Base-by-base conservation (phyloP, 2,329 filamentous ascomycete species). In the Colletotrichum gigasporum region DNA sequence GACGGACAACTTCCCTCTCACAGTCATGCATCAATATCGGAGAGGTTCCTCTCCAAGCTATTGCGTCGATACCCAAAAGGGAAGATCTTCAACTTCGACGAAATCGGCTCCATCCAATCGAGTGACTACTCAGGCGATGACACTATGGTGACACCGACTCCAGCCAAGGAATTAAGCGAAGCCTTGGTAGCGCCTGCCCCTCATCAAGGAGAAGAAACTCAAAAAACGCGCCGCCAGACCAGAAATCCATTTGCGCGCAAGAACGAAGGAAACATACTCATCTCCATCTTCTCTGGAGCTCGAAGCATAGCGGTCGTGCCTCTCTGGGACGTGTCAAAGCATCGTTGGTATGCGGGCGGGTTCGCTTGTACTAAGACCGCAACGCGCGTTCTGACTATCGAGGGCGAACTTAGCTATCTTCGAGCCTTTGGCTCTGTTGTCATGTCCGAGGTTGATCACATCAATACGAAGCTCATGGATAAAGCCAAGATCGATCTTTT, bases 401-500 rank as follows among this genome's bases (percentile, higher is more conserved):
- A 81, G 26, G 78, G 80, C 5, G 86, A 87, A 34, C 75, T 88
- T 2, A 82, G 78, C 11, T 69, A 71, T 12, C 68, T 73, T n/a
- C 70, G 71, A 22, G 78, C 79, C 4, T 83, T 84, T 67, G 78
- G 79, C 8, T 65, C 60, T 30, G 60, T 53, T 16, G 84, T 83
- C 51, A 87, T 88, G 80, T 82, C 81, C 11, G 83, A 88, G 59
- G 76, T 87, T 6, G 81, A 82, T 0, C 77, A 84, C n/a, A 77
- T 87, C 47, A 83, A 87, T 62, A 84, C 83, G 0, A 73, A 82
- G 34, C 81, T 81, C 28, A 82, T 80, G 3, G 81, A 84, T 58
- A 78, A 79, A 18, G 84, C 85, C 41, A 88, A 88, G 67, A 82
- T 82, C 1, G 85, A 85, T 9, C 87, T 88, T 63, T 86, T 88